phyloP scores from a whole-genome alignment of 1,284 basidiomycete genomes.

The Mycena citricolor region DNA sequence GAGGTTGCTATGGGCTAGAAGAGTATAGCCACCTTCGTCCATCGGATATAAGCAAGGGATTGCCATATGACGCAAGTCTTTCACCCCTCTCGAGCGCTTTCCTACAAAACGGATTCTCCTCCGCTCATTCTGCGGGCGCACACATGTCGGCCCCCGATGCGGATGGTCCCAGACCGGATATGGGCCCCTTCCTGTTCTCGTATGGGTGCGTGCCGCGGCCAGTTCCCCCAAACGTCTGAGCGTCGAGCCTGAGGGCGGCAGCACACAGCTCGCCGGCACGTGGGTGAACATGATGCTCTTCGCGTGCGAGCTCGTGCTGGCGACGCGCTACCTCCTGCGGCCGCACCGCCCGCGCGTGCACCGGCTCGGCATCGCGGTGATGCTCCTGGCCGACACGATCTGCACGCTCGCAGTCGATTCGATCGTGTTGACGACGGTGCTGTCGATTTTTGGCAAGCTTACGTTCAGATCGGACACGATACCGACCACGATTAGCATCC shows the following conservation, averaged over 20 bases:
- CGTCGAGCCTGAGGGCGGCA: conserved; percentile 1
- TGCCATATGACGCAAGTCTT: no score
- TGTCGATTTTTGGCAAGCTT: conserved; percentile 1
- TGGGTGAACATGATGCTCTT: conserved; percentile 21
- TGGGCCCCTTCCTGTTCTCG: no score
- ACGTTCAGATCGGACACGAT: neutral
- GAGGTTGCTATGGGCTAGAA: no score
- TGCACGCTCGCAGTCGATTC: conserved; percentile 14
- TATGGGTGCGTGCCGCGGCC: no score
- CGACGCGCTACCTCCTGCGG: conserved; percentile 14
- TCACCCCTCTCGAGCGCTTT: no score
- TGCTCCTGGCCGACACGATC: conserved; percentile 16
- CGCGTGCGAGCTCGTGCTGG: conserved; percentile 15
- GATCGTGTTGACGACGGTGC: conserved; percentile 5
- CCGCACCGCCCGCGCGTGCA: conserved; percentile 12
- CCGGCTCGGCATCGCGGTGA: conserved; percentile 13
- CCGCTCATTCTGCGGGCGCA: no score
- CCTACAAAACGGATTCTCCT: no score
- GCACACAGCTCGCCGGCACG: conserved; percentile 11
- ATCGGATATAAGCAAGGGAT: no score
- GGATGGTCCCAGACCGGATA: no score
- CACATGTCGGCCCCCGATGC: no score
- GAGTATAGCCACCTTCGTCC: no score
- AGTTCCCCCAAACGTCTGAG: no score
- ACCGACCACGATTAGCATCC: conserved; percentile 1